phyloP scores from a whole-genome alignment of 176 grass and related monocot species.

The Raddia guianensis region DNA sequence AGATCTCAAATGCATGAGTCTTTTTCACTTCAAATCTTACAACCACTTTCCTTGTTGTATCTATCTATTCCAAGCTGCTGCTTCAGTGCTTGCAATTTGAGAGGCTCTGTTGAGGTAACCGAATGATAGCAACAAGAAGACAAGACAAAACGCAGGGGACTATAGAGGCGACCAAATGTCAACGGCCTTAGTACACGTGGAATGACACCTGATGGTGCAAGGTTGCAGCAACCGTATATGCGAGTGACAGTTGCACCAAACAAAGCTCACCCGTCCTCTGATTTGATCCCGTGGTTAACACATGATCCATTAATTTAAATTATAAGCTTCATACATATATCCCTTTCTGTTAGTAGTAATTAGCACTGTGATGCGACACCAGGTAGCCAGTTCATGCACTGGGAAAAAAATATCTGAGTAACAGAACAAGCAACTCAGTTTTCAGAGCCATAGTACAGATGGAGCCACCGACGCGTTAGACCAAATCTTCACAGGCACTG shows the following conservation, averaged over 20 bases:
- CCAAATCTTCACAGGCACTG: neutral
- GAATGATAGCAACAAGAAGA: neutral
- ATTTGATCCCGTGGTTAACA: conserved; percentile 6
- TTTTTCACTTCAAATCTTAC: no score
- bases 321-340: no score
- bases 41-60: no score
- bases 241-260: conserved; percentile 26
- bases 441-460: conserved; percentile 24
- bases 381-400: conserved; percentile 3
- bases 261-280: conserved; percentile 1
- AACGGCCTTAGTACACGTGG: conserved; percentile 21
- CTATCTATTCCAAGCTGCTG: no score
- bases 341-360: neutral
- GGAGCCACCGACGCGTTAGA: neutral
- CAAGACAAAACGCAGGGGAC: neutral
- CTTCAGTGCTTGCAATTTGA: no score
- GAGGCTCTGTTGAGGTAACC: neutral
- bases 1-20: no score
- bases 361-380: neutral
- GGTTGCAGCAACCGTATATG: conserved; percentile 6
- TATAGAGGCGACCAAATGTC: neutral
- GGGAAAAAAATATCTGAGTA: neutral
- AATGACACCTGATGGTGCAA: conserved; percentile 20
- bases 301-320: neutral
- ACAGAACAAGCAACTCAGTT: neutral